phyloP scores from a whole-genome alignment of 257 asterid genomes.

The Scutellaria galericulata region DNA sequence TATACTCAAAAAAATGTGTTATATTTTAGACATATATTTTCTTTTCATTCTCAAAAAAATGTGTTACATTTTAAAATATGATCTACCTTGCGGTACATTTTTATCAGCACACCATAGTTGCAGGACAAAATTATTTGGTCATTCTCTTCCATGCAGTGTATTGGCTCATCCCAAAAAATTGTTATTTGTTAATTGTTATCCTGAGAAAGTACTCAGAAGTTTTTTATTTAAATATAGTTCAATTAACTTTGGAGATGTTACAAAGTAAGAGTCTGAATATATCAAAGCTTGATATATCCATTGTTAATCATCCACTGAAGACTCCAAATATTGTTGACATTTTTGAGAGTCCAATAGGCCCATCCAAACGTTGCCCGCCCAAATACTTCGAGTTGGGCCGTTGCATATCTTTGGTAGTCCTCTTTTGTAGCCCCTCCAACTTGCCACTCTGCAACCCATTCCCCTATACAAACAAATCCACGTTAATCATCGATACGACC shows the following conservation, averaged over 20 bases:
- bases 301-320: constrained; percentile 78
- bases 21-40: too few species aligned
- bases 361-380: constrained; percentile 71
- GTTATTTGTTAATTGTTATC: not conserved
- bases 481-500: too few species aligned
- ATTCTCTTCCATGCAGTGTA: too few species aligned
- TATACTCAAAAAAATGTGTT: too few species aligned
- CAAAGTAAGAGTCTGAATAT: not conserved
- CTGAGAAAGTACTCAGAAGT: not conserved
- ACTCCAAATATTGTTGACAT: constrained; percentile 62
- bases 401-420: constrained; percentile 56
- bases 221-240: not conserved
- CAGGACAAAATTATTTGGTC: too few species aligned
- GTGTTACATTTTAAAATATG: too few species aligned
- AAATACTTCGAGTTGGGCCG: constrained; percentile 64
- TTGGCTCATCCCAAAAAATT: not conserved
- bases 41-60: too few species aligned
- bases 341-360: constrained; percentile 74
- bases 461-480: constrained; percentile 45
- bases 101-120: too few species aligned
- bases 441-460: constrained; percentile 84
- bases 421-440: constrained; percentile 51
- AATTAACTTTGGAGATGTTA: not conserved
- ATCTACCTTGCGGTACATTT: too few species aligned
- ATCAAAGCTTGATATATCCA: constrained; percentile 58